Base-by-base conservation (phyloP, 345 rosid species). In the Aquilaria malaccensis region DNA sequence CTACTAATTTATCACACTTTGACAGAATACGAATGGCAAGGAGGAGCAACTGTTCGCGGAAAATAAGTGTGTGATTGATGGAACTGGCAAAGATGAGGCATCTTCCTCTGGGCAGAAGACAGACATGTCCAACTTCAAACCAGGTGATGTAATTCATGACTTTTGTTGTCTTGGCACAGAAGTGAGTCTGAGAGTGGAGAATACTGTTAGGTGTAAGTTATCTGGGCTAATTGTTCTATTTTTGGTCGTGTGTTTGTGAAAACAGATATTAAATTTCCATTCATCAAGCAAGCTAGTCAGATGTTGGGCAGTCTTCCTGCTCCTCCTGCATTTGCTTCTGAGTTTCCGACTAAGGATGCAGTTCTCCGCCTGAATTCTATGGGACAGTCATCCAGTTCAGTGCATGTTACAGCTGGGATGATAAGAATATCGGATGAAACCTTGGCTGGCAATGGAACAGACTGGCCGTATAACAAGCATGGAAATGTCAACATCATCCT, bases 391-490 rank as follows among this genome's bases (percentile, higher is more conserved):
- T 88, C 99, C 50, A 83, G 85, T 60, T 88, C 95, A 2, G 79
- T 80, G 49, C 91, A 81, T 62, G 80, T 89, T 50, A 87, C 84
- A 49, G 91, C 96, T 55, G 91, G 91, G 58, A 73, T 90, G 79
- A 80, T 94, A 51, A 90, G 88, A 74, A 80, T 94, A 73, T 79
- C 88, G 52, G 68, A 60, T 59, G 50, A 65, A 63, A 72, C 67
- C 37, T 55, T 74, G 55, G 72, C 68, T 5, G 74, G 77, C 62
- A 62, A 69, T 55, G 73, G 70, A 50, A 64, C 76, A 63, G 85
- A 82, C 63, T 80, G 85, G 96, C 81, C 88, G 32, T 60, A 75
- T 33, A 64, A 71, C 65, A 94, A 94, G 72, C 82, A 82, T 47
- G 80, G 77, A 62, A 67, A 76, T 59, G 71, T 82, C 75, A 81